Evolutionary conservation across 2,329 filamentous ascomycete species (phyloP).

Genomic region (Ilyonectria sp.): DNA sequence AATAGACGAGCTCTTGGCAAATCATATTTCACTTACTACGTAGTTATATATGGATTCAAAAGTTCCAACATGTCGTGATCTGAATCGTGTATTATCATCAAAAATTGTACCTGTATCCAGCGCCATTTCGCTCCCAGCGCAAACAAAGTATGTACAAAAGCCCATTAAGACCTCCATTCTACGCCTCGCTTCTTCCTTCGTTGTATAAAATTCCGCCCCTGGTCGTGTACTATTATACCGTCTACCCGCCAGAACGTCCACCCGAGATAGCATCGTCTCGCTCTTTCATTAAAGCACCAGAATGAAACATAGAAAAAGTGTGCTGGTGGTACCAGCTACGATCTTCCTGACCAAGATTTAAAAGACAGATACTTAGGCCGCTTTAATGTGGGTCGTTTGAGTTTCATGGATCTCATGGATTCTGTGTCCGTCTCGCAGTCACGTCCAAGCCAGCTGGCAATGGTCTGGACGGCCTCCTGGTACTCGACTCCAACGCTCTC

Average conservation of each 20-base stretch:
- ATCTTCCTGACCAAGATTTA: slow-evolving; percentile 52
- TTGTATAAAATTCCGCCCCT: background rate
- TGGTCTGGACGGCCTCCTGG: slow-evolving; percentile 57
- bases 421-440: slow-evolving; percentile 55
- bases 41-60: background rate
- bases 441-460: slow-evolving; percentile 60
- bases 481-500: slow-evolving; percentile 63
- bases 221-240: background rate
- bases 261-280: background rate
- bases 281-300: background rate
- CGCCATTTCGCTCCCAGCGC: background rate
- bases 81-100: slow-evolving; percentile 1
- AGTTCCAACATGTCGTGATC: background rate
- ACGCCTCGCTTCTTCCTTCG: background rate
- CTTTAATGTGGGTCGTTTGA: slow-evolving; percentile 50
- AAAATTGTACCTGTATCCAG: slow-evolving; percentile 8
- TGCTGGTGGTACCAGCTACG: slow-evolving; percentile 17
- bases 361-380: slow-evolving; percentile 52
- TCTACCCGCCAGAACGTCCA: background rate
- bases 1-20: slow-evolving; percentile 9
- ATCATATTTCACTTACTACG: background rate
- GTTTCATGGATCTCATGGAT: slow-evolving; percentile 54
- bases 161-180: background rate
- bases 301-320: background rate
- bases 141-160: background rate